Evolutionary conservation across 805 yeast genomes (phyloP).

Genomic region (Metschnikowia baotianmanensis): DNA sequence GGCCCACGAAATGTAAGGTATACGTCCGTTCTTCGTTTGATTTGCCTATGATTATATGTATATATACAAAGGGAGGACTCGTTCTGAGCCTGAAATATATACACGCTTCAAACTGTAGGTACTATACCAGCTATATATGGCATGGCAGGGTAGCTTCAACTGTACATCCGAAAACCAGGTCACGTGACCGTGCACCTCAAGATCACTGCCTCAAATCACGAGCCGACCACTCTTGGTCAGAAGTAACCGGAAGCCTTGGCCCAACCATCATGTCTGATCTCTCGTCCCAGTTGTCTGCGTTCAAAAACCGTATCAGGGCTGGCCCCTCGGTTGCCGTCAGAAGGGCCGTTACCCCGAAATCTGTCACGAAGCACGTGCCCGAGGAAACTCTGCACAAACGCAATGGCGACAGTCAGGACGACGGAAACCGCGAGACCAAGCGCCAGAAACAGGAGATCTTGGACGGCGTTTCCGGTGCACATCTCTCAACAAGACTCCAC

Average conservation of each 20-base stretch:
- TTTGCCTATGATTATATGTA: no score
- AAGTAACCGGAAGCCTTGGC: slow-evolving; percentile 20
- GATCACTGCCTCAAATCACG: neutral
- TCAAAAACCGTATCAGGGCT: slow-evolving; percentile 43
- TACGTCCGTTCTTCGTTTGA: no score
- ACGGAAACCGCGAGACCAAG: slow-evolving; percentile 31
- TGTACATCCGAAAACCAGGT: neutral
- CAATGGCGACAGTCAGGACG: slow-evolving; percentile 16
- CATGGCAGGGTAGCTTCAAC: no score
- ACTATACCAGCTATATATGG: no score
- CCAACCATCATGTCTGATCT: slow-evolving; percentile 30
- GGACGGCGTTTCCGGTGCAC: slow-evolving; percentile 47
- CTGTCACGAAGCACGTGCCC: slow-evolving; percentile 15
- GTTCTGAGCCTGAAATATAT: no score
- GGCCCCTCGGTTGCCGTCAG: slow-evolving; percentile 41
- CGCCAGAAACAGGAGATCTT: slow-evolving; percentile 28
- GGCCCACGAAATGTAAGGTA: no score
- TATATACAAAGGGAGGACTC: no score
- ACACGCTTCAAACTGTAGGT: no score
- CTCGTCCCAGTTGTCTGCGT: slow-evolving; percentile 45
- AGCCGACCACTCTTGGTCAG: slow-evolving; percentile 9
- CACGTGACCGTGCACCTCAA: neutral
- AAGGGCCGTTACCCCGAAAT: slow-evolving; percentile 24
- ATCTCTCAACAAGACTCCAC: slow-evolving; percentile 80
- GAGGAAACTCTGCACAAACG: slow-evolving; percentile 14